These are phyloP conservation scores for Neopestalotiopsis clavispora DNA, from an alignment of 2,329 filamentous ascomycete species.

Conservation along the genomic window DNA sequence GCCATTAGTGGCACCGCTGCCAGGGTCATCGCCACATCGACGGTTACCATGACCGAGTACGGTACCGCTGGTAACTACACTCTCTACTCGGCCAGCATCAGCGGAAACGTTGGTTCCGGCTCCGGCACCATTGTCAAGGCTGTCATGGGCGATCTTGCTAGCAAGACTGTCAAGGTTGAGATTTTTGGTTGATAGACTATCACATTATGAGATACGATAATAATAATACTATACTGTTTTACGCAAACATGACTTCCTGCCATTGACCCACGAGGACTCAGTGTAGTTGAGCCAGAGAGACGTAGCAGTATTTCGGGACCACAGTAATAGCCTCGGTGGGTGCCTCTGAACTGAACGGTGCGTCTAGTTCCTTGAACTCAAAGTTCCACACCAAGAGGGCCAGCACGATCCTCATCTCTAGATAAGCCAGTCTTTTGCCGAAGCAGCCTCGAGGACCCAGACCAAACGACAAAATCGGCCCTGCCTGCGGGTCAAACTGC, in stretches of 20 bases:
- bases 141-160: slow-evolving; percentile 9
- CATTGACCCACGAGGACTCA: not conserved
- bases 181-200: slow-evolving; percentile 7
- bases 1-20: not conserved
- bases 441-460: slow-evolving; percentile 27
- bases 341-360: not conserved
- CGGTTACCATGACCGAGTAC: slow-evolving; percentile 7
- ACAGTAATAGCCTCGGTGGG: not conserved
- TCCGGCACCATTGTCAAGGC: slow-evolving; percentile 12
- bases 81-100: slow-evolving; percentile 3
- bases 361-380: slow-evolving; percentile 19
- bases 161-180: slow-evolving; percentile 9
- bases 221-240: not conserved
- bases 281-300: not conserved
- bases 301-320: slow-evolving; percentile 11
- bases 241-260: not conserved
- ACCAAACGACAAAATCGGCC: slow-evolving; percentile 25
- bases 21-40: not conserved
- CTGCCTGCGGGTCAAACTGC: slow-evolving; percentile 23
- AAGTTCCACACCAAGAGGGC: slow-evolving; percentile 31
- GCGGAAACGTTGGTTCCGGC: slow-evolving; percentile 8
- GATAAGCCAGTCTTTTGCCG: slow-evolving; percentile 26
- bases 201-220: not conserved
- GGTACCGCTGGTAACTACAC: slow-evolving; percentile 10
- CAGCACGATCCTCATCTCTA: slow-evolving; percentile 25